Conservation (phyloP, 2,329 filamentous ascomycete species). For the Pseudomassariella vexata region DNA sequence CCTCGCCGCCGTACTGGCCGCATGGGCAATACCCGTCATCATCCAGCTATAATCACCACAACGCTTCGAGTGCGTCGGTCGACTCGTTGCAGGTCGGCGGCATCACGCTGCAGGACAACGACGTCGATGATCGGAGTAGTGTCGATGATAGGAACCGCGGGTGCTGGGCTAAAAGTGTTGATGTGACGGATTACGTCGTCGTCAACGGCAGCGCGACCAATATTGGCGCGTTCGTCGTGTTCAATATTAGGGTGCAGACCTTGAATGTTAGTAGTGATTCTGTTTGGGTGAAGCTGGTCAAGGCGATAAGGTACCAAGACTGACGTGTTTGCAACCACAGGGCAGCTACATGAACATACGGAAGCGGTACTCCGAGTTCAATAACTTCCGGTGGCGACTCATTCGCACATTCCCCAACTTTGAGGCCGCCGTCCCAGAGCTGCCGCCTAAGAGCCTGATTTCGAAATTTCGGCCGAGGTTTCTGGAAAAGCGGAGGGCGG, state of each 20-base stretch:
- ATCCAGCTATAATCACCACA: too few species aligned
- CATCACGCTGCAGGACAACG: constrained; percentile 59
- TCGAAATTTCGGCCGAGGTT: constrained; percentile 82
- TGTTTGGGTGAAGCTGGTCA: too few species aligned
- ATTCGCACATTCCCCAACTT: constrained; percentile 78
- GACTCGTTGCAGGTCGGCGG: constrained; percentile 42
- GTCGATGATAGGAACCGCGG: constrained; percentile 35
- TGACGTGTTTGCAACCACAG: too few species aligned
- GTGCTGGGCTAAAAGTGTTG: constrained; percentile 61
- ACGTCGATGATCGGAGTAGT: constrained; percentile 45
- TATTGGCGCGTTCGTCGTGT: constrained; percentile 89
- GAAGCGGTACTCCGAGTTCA: constrained; percentile 89
- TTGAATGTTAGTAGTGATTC: constrained; percentile 59
- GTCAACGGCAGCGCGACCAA: constrained; percentile 52
- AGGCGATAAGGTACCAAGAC: too few species aligned
- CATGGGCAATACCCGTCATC: too few species aligned
- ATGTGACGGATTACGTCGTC: constrained; percentile 50
- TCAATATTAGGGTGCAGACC: constrained; percentile 85
- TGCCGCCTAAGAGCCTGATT: constrained; percentile 88
- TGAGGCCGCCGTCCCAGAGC: constrained; percentile 74
- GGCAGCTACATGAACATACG: constrained; percentile 57
- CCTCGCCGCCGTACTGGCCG: constrained; percentile 34
- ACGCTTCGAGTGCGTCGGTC: constrained; percentile 41
- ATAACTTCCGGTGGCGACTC: constrained; percentile 69
- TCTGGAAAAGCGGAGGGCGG: constrained; percentile 74